Base-by-base conservation (phyloP, 1,284 basidiomycete genomes). In the Anthracocystis panici-leucophaei region DNA sequence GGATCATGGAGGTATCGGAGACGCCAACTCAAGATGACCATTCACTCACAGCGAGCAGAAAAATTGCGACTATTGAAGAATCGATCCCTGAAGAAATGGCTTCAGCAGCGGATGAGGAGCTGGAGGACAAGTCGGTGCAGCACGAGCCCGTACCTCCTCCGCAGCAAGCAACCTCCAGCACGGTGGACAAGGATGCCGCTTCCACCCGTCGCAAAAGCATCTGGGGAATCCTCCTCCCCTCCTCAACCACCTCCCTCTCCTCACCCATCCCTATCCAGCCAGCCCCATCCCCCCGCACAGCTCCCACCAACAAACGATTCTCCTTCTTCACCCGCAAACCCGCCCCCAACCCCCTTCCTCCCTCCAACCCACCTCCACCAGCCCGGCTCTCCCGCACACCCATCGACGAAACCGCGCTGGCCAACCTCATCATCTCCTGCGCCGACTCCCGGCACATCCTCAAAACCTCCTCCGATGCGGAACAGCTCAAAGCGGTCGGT, bases 361-460 rank as follows among this genome's bases (percentile, higher is more conserved):
- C 25, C n/a, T 16, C 20, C 50, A 54, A 9, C 49, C 63, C 25
- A 20, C 41, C 38, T 40, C 40, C 44, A n/a, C 52, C 60, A 1
- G 18, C 57, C 0, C 60, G 75, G 0, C 56, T 77, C 11, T 40
- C 75, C 1, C 59, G 66, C 12, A 58, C 54, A 7, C 58, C 52
- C 2, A 25, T 75, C 9, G 68, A 78, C 54, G 75, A 78, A 31
- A 59, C 67, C 33, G 54, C 57, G 50, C 55, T 71, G 7, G 60
- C 71, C 6, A 54, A 65, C 41, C 72, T 69, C 40, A 58, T 75
- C 50, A 61, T 78, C 49, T 60, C 62, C 5, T 75, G 65, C 33
- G 70, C 70, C 16, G 75, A 78, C 16, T 65, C 75, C 0, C 52
- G 63, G 1, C 72, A 78, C 33, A 33, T 68, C 3, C 65, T 78